These are phyloP conservation scores for Candida chauliodis DNA, from an alignment of 805 yeast genomes.

Conservation along the genomic window DNA sequence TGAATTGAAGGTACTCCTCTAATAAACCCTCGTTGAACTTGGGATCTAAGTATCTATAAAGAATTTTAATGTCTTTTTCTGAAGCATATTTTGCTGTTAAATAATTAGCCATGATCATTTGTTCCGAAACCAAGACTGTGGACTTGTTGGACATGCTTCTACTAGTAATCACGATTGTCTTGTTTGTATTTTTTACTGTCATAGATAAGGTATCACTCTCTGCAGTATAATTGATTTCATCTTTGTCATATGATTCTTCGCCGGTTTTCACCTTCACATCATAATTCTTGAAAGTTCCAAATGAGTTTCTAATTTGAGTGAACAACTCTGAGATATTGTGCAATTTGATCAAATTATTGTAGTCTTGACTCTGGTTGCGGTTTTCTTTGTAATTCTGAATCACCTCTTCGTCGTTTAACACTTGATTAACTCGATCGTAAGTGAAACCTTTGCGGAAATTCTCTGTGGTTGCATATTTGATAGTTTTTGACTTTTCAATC, in stretches of 20 bases:
- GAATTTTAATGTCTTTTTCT: slow-evolving; percentile 46
- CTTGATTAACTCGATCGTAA: slow-evolving; percentile 58
- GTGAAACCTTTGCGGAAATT: slow-evolving; percentile 45
- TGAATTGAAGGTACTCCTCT: slow-evolving; percentile 21
- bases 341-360: slow-evolving; percentile 24
- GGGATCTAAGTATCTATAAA: slow-evolving; percentile 42
- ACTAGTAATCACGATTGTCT: slow-evolving; percentile 10
- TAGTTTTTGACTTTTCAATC: slow-evolving; percentile 15
- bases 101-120: slow-evolving; percentile 80
- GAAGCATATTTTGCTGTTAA: slow-evolving; percentile 49
- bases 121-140: slow-evolving; percentile 65
- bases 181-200: slow-evolving; percentile 12
- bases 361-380: slow-evolving; percentile 15
- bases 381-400: slow-evolving; percentile 10
- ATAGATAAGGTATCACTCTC: slow-evolving; percentile 12
- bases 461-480: slow-evolving; percentile 22
- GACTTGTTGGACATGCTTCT: slow-evolving; percentile 23
- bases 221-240: not conserved
- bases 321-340: slow-evolving; percentile 20
- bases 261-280: not conserved
- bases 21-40: slow-evolving; percentile 19
- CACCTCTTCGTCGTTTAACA: slow-evolving; percentile 31
- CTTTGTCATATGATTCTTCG: not conserved
- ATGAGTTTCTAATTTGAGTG: not conserved
- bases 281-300: slow-evolving; percentile 1